These are phyloP conservation scores for Carnegiea gigantea DNA, from an alignment of 179 eudicot genomes.

Conservation along the genomic window DNA sequence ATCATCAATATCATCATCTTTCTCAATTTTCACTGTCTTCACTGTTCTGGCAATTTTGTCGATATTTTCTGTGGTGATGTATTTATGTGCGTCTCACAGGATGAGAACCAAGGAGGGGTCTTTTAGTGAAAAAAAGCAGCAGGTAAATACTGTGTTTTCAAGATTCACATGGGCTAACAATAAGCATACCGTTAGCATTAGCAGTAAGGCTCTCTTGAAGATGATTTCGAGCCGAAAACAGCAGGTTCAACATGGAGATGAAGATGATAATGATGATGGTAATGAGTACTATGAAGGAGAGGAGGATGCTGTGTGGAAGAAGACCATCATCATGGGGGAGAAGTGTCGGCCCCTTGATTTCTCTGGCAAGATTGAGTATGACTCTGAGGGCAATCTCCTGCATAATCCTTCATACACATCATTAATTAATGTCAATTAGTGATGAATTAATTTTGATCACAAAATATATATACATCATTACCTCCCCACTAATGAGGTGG, in stretches of 20 bases:
- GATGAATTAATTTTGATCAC: background rate
- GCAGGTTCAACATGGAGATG: slow-evolving; percentile 16
- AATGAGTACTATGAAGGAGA: slow-evolving; percentile 23
- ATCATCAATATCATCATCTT: slow-evolving; percentile 3
- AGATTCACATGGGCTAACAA: slow-evolving; percentile 14
- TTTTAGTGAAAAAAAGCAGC: slow-evolving; percentile 3
- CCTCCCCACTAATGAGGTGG: background rate
- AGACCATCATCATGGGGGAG: slow-evolving; percentile 64
- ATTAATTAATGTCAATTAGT: background rate
- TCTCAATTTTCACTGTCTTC: slow-evolving; percentile 14
- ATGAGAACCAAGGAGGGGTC: slow-evolving; percentile 9
- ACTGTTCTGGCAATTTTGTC: background rate
- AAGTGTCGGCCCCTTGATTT: slow-evolving; percentile 61
- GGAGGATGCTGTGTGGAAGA: slow-evolving; percentile 54
- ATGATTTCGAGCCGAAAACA: slow-evolving; percentile 33
- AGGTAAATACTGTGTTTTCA: background rate
- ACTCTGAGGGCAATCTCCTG: slow-evolving; percentile 55
- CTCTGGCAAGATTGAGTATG: slow-evolving; percentile 68
- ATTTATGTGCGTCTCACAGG: slow-evolving; percentile 30
- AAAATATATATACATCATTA: background rate
- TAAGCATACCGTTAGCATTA: background rate
- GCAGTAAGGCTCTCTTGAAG: slow-evolving; percentile 31
- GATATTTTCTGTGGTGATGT: slow-evolving; percentile 23
- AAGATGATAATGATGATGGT: slow-evolving; percentile 11
- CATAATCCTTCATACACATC: background rate